phyloP scores from a whole-genome alignment of 208 protist genomes.

The Lotmaria passim region DNA sequence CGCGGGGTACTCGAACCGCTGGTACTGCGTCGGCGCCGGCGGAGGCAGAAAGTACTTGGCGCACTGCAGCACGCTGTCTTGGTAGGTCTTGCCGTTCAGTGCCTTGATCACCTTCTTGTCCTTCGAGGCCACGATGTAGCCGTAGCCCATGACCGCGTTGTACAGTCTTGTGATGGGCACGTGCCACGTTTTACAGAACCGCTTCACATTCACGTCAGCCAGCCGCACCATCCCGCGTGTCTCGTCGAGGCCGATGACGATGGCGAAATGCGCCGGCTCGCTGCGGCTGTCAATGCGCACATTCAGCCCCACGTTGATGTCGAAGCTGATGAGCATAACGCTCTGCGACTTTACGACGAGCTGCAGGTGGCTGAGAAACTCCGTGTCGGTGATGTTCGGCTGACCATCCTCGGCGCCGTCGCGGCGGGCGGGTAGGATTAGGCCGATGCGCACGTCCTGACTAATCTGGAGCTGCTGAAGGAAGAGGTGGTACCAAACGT shows the following conservation, averaged over 20 bases:
- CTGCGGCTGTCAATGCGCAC: slow-evolving; percentile 54
- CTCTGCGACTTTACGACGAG: slow-evolving; percentile 66
- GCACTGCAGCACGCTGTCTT: slow-evolving; percentile 55
- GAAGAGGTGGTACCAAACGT: slow-evolving; percentile 82
- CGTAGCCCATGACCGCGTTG: slow-evolving; percentile 89
- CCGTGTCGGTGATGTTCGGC: slow-evolving; percentile 82
- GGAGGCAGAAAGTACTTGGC: slow-evolving; percentile 79
- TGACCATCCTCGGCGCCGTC: slow-evolving; percentile 81
- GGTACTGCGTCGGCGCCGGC: slow-evolving; percentile 31
- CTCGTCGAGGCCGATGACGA: slow-evolving; percentile 87
- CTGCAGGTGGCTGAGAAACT: slow-evolving; percentile 78
- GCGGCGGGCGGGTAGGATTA: slow-evolving; percentile 69
- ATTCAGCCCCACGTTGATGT: slow-evolving; percentile 88
- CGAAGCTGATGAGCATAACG: slow-evolving; percentile 90
- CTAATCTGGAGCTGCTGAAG: slow-evolving; percentile 77
- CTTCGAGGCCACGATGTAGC: slow-evolving; percentile 83
- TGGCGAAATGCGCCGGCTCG: slow-evolving; percentile 86
- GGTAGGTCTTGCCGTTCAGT: slow-evolving; percentile 61
- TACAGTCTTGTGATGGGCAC: slow-evolving; percentile 74
- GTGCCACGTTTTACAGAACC: slow-evolving; percentile 92
- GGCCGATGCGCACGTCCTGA: slow-evolving; percentile 67
- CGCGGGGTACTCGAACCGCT: slow-evolving; percentile 87
- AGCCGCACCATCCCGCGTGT: slow-evolving; percentile 74
- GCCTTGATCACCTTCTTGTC: slow-evolving; percentile 74
- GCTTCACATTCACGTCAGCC: slow-evolving; percentile 90